phyloP scores from a whole-genome alignment of 106 monocot species.

The Dactylorhiza incarnata region DNA sequence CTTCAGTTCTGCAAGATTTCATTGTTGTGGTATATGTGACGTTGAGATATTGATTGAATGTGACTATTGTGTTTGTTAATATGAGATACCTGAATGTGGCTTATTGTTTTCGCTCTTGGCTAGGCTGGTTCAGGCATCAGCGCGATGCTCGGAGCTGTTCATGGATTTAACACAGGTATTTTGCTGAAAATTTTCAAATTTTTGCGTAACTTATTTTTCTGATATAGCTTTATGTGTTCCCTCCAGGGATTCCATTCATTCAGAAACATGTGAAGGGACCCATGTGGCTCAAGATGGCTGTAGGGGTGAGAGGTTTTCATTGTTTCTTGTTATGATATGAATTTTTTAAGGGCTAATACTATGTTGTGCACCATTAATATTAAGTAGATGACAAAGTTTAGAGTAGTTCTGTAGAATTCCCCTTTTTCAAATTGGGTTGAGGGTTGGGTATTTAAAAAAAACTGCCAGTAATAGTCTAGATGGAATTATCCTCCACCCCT shows the following conservation, averaged over 20 bases:
- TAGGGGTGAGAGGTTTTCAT: slow-evolving; percentile 48
- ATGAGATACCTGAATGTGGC: not conserved
- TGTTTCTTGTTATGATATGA: not conserved
- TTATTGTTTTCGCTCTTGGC: slow-evolving; percentile 7
- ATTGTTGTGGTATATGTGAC: slow-evolving; percentile 51
- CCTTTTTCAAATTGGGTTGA: not conserved
- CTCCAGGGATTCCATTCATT: slow-evolving; percentile 63
- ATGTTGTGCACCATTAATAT: not conserved
- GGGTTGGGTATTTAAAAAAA: not conserved
- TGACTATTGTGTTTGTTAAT: not conserved
- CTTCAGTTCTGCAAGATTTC: slow-evolving; percentile 63
- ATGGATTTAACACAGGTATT: slow-evolving; percentile 76
- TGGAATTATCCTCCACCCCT: not conserved
- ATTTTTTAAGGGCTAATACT: not conserved
- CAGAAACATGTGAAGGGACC: slow-evolving; percentile 78
- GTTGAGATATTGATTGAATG: not conserved
- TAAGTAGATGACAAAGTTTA: not conserved
- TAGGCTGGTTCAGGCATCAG: slow-evolving; percentile 83
- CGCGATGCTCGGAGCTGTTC: slow-evolving; percentile 62
- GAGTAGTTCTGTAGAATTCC: not conserved
- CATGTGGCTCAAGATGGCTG: slow-evolving; percentile 49
- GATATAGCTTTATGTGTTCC: not conserved
- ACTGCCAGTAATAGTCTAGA: not conserved
- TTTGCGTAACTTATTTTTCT: not conserved
- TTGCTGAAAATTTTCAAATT: not conserved